Base-by-base conservation (phyloP, 176 grass and related monocot species). In the Canna indica region DNA sequence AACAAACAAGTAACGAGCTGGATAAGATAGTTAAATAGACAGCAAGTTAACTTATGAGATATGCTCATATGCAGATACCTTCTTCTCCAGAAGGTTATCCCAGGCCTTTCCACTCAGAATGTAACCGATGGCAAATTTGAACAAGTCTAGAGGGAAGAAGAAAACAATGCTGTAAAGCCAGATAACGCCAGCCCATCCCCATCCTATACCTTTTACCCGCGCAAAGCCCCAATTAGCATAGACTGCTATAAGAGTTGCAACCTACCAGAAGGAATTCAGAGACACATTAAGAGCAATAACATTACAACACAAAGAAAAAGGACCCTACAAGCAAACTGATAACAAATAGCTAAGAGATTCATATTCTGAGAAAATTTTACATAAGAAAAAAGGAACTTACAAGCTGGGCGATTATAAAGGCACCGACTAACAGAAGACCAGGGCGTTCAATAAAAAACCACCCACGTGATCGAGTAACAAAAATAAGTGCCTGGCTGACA, bases 401-500 rank as follows among this genome's bases (percentile, higher is more conserved):
- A 31, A 99, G 84, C 71, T 99, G 95, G 46, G 95, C 95, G 52
- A 82, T 16, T 46, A 90, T 33, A 75, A 99, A 99, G n/a, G 95
- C 90, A 62, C 6, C 20, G 25, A 80, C 75, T 44, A 99, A 78
- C 64, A 75, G 74, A 42, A 90, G 27, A 1, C 95, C 95, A 3
- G 95, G 95, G n/a, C 78, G 80, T 66, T 99, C 95, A 0, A 25
- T 0, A 61, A 94, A 84, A 76, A 26, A 90, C 74, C 75, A 86
- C 44, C 83, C 57, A 9, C 82, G 89, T 29, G 95, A 94, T 28
- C 95, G 85, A 56, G 95, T 99, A 16, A 94, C 87, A 78, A 99
- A 99, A 71, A 99, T 99, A 76, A 99, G 95, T 17, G 95, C 95
- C 85, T 99, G 95, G 46, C 95, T 94, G 39, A 99, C 87, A 35